Conservation (phyloP, 1,284 basidiomycete genomes). For the Phlebopus sp. region DNA sequence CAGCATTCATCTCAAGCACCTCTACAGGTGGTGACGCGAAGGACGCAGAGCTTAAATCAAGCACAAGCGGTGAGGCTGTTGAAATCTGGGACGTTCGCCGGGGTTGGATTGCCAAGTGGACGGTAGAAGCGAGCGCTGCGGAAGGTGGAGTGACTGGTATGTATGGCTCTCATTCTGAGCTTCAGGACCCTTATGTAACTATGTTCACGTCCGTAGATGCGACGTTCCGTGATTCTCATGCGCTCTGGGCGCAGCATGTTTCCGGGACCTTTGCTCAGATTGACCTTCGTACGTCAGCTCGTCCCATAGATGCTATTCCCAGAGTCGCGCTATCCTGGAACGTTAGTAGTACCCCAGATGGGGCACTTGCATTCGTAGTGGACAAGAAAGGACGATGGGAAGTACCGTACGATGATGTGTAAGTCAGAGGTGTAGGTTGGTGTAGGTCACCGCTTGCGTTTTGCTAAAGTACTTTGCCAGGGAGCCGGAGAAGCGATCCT, state of each 20-base stretch:
- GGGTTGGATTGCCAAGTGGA: constrained; percentile 82
- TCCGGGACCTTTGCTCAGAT: constrained; percentile 83
- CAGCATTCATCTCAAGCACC: constrained; percentile 19
- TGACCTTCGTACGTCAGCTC: constrained; percentile 62
- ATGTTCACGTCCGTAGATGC: constrained; percentile 48
- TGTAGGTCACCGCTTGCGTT: neutral
- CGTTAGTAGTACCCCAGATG: constrained; percentile 36
- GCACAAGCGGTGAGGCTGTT: constrained; percentile 53
- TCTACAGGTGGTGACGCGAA: constrained; percentile 10
- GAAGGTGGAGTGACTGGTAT: constrained; percentile 73
- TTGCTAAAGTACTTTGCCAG: constrained; percentile 34
- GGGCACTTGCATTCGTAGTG: constrained; percentile 68
- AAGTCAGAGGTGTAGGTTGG: constrained; percentile 35
- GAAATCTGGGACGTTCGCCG: constrained; percentile 89
- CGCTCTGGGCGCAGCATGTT: constrained; percentile 74
- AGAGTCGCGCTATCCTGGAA: constrained; percentile 71
- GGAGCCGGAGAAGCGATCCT: constrained; percentile 45
- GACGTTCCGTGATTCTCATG: constrained; percentile 67
- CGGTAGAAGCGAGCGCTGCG: constrained; percentile 55
- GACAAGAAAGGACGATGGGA: constrained; percentile 63
- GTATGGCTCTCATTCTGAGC: constrained; percentile 11
- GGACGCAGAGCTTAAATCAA: constrained; percentile 20
- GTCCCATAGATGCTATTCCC: constrained; percentile 69
- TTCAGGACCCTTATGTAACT: neutral
- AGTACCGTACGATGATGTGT: constrained; percentile 85